Conservation (phyloP, 2,329 filamentous ascomycete species). For the Pestalotiopsis sp. region DNA sequence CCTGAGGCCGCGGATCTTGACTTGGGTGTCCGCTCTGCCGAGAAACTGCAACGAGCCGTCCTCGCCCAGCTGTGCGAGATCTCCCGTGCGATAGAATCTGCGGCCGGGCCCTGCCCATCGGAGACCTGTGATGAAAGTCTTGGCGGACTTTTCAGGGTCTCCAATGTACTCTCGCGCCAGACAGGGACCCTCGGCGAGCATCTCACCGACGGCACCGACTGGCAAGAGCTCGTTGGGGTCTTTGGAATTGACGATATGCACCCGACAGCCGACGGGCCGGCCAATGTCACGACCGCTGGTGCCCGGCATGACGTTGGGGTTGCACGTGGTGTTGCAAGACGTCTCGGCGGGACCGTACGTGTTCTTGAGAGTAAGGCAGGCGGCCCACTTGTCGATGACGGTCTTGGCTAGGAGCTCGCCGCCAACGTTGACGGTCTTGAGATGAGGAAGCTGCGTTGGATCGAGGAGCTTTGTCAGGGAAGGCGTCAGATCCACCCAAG, state of each 20-base stretch:
- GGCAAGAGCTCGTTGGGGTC: neutral
- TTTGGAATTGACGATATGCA: neutral
- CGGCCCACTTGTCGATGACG: neutral
- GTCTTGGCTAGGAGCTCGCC: neutral
- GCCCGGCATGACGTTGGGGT: neutral
- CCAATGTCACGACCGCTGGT: neutral
- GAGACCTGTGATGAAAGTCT: neutral
- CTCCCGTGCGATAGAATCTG: no score
- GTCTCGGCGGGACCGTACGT: neutral
- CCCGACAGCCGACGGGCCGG: neutral
- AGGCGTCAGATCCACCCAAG: neutral
- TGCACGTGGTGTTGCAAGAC: neutral
- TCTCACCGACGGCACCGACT: neutral
- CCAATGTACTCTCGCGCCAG: neutral
- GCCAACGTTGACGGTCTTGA: neutral
- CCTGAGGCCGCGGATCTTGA: no score
- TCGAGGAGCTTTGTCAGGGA: neutral
- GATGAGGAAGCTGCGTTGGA: neutral
- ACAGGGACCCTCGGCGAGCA: neutral
- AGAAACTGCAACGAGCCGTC: no score
- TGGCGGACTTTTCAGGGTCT: neutral
- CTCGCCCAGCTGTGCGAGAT: no score
- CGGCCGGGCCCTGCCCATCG: neutral
- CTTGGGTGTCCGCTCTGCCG: no score
- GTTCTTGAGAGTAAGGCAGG: neutral